These are phyloP conservation scores for Aureobasidium leucospermi DNA, from an alignment of 2,329 filamentous ascomycete genomes.

Conservation along the genomic window DNA sequence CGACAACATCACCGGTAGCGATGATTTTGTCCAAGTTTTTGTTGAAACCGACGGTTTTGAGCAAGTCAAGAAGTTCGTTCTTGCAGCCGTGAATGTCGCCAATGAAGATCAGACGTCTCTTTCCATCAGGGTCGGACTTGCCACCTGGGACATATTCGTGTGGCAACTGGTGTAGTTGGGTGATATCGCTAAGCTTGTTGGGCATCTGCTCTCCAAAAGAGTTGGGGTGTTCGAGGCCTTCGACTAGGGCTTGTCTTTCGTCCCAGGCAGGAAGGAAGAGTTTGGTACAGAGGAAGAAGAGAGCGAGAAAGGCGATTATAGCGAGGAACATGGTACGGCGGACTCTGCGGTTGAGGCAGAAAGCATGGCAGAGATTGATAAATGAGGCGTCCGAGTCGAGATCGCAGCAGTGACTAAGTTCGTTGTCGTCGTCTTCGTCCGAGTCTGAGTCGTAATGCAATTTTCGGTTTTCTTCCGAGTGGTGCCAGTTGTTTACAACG, in stretches of 20 bases:
- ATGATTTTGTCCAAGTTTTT: conserved; percentile 63
- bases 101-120: conserved; percentile 65
- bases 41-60: conserved; percentile 60
- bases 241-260: conserved; percentile 28
- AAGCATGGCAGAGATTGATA: conserved; percentile 18
- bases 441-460: conserved; percentile 3
- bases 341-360: conserved; percentile 19
- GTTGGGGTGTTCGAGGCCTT: conserved; percentile 25
- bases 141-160: conserved; percentile 27
- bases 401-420: conserved; percentile 25
- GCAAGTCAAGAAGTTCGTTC: conserved; percentile 52
- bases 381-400: conserved; percentile 28
- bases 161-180: conserved; percentile 45
- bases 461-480: conserved; percentile 16
- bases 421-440: conserved; percentile 13
- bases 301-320: conserved; percentile 23
- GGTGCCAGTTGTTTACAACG: conserved; percentile 22
- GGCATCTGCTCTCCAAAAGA: conserved; percentile 23
- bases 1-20: conserved; percentile 70
- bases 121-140: conserved; percentile 26
- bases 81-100: conserved; percentile 92
- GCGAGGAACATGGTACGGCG: conserved; percentile 28
- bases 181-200: conserved; percentile 31
- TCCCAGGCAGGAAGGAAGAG: conserved; percentile 31
- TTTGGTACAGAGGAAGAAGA: conserved; percentile 30